Base-by-base conservation (phyloP, 352 stramenopile genomes). In the Globisporangium alternatum region DNA sequence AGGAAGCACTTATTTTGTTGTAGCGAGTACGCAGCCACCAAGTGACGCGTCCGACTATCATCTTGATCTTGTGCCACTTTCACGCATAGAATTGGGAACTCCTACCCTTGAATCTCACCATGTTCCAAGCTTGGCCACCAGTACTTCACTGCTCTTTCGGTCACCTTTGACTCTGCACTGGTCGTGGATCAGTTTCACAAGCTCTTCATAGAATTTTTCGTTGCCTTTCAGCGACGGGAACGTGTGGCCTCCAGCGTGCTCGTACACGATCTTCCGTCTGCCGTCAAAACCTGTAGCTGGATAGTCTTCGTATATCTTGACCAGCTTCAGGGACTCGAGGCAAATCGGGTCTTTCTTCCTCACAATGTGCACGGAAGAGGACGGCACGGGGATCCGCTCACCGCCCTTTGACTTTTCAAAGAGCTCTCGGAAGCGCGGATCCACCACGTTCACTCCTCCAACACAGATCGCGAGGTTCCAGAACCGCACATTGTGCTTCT, bases 181-280 rank as follows among this genome's bases (percentile, higher is more conserved):
- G 47, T n/a, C 10, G 47, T 53, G 73, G 51, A 87, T 81, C 55
- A 67, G 72, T 25, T 51, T 69, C 3, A 72, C 76, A 37, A 87
- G 52, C 25, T 78, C 35, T 3, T 60, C 61, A 62, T 86, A 88
- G 12, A 91, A 67, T 37, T 70, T 43, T 15, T 73, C 60, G 59
- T 91, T 67, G 51, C 74, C 69, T 12, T 62, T 77, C 3, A 75
- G 72, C 8, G 81, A 85, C 5, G 84, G 81, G 62, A 93, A 91
- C 54, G 88, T 89, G 69, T 93, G 84, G 37, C 78, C 72, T 41
- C 67, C 65, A 15, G 77, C 67, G 54, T 83, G 69, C 44, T 88
- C 72, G 21, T 80, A 9, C 21, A 84, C 31, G 22, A 81, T 21
- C 51, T 76, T 74, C 54, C 22, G 22, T 48, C 62, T 28, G 10